A percentile compares a stretch with the other conserved stretches of the same genome.
These are phyloP conservation scores for Luffa acutangula DNA, from an alignment of 306 rosid species.

Conservation along the genomic window DNA sequence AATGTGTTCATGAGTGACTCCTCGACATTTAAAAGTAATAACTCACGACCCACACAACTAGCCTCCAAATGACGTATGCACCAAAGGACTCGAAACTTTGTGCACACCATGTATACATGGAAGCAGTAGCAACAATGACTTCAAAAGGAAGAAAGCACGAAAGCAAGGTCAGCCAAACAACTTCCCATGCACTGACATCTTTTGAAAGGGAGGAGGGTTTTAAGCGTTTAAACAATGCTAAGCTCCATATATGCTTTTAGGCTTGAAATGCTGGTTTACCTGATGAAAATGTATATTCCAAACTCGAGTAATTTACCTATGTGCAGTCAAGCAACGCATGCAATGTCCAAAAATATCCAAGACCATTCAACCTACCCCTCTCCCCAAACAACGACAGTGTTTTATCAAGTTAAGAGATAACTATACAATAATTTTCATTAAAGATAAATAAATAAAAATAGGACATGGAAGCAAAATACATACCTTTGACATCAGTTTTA, in stretches of 20 bases:
- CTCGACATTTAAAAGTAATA: neutral
- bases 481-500: constrained; percentile 88
- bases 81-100: neutral
- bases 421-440: neutral
- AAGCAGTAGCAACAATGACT: neutral
- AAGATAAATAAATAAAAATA: neutral
- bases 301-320: neutral
- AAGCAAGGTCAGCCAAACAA: neutral
- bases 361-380: neutral
- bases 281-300: neutral
- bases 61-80: neutral
- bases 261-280: neutral
- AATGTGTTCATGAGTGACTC: neutral
- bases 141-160: neutral
- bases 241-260: neutral
- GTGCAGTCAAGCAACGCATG: neutral
- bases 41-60: neutral
- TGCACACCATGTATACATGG: neutral
- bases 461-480: constrained; percentile 9
- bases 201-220: neutral
- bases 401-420: neutral
- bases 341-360: neutral
- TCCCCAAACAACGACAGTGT: neutral
- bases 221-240: neutral
- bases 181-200: neutral